Conservation (phyloP, 345 rosid genomes). For the Arabidopsis arenosa region DNA sequence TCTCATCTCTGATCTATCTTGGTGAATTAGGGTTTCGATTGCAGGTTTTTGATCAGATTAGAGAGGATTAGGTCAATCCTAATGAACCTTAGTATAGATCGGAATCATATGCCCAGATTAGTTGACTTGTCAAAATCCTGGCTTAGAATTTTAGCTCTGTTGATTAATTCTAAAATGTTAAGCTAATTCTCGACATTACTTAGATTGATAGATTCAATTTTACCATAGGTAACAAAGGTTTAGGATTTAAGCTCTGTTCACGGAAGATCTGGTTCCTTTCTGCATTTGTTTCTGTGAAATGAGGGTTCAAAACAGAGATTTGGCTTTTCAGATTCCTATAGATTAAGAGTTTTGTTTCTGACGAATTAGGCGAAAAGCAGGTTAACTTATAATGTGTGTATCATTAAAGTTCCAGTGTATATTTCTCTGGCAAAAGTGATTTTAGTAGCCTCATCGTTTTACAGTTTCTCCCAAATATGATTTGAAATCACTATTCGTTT, state of each 20-base stretch:
- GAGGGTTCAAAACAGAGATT: constrained; percentile 27
- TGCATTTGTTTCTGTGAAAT: constrained; percentile 11
- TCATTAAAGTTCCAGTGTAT: not conserved
- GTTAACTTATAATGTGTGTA: not conserved
- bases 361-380: not conserved
- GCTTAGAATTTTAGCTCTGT: constrained; percentile 5
- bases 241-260: not conserved
- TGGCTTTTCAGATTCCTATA: not conserved
- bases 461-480: constrained; percentile 11
- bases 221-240: not conserved
- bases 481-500: not conserved
- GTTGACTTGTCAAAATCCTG: constrained; percentile 28
- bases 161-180: constrained; percentile 10
- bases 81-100: not conserved
- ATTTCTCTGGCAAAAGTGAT: not conserved
- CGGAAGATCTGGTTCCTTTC: not conserved
- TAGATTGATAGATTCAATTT: not conserved
- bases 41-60: constrained; percentile 21
- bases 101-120: constrained; percentile 13
- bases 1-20: constrained; percentile 27
- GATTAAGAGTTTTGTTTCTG: not conserved
- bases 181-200: constrained; percentile 9
- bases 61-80: not conserved
- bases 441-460: not conserved
- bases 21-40: constrained; percentile 24